Evolutionary conservation across 1,139 yeast species (phyloP).

Genomic region (Blastobotrys aristatus): DNA sequence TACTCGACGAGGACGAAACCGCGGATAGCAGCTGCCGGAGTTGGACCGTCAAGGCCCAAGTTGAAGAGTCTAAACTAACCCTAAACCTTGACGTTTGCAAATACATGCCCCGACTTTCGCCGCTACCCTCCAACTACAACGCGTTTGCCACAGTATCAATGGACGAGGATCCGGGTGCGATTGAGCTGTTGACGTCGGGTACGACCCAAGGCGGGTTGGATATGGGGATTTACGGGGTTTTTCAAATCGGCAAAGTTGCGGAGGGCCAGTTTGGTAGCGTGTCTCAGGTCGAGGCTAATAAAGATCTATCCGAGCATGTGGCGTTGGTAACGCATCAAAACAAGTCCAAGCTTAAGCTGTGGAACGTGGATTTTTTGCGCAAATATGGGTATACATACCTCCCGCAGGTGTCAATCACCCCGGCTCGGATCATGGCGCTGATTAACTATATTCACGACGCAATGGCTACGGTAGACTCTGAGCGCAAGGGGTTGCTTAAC

Average conservation of each 20-base stretch:
- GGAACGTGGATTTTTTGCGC: conserved; percentile 18
- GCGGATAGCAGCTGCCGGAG: not conserved
- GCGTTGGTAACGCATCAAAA: conserved; percentile 3
- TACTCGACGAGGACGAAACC: conserved; percentile 10
- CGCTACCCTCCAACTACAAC: conserved; percentile 28
- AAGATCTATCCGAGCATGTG: conserved; percentile 7
- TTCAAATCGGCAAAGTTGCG: conserved; percentile 23
- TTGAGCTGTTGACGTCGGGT: conserved; percentile 23
- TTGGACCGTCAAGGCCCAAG: not conserved
- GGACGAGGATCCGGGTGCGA: conserved; percentile 17
- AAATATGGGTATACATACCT: conserved; percentile 26
- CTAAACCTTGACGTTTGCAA: conserved; percentile 29
- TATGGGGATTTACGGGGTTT: conserved; percentile 27
- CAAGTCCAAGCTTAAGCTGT: not conserved
- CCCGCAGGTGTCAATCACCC: conserved; percentile 31
- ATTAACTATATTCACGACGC: conserved; percentile 43
- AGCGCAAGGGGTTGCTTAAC: conserved; percentile 5
- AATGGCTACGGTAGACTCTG: conserved; percentile 40
- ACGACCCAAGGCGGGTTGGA: conserved; percentile 21
- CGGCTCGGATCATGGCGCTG: conserved; percentile 33
- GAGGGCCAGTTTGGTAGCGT: conserved; percentile 8
- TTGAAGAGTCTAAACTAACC: not conserved
- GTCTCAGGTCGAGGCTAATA: conserved; percentile 2
- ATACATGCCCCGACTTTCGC: conserved; percentile 37
- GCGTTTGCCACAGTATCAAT: conserved; percentile 15